Evolutionary conservation across 345 rosid genomes (phyloP).

Genomic region (Aurinia saxatilis): DNA sequence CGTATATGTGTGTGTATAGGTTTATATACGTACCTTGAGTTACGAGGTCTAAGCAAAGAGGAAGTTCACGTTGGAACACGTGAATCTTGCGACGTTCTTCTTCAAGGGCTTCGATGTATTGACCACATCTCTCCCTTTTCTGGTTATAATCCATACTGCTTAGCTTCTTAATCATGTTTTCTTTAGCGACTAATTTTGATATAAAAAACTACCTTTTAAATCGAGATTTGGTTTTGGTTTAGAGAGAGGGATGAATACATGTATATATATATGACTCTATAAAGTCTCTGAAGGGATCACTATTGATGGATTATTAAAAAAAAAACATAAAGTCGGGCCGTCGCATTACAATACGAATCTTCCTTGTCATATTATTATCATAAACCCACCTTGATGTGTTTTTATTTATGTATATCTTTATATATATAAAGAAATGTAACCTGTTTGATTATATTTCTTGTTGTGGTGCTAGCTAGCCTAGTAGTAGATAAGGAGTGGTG

Average conservation of each 20-base stretch:
- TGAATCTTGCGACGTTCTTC: conserved; percentile 88
- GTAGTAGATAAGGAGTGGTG: conserved; percentile 27
- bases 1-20: too few species aligned
- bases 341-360: conserved; percentile 74
- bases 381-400: neutral
- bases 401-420: neutral
- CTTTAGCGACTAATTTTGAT: neutral
- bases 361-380: conserved; percentile 12
- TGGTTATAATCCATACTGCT: conserved; percentile 39
- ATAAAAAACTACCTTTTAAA: neutral
- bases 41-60: conserved; percentile 87
- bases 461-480: neutral
- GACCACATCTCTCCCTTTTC: conserved; percentile 48
- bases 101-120: conserved; percentile 65
- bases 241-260: neutral
- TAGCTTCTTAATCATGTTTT: conserved; percentile 16
- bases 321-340: conserved; percentile 55
- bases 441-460: conserved; percentile 18
- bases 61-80: conserved; percentile 92
- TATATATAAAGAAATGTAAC: conserved; percentile 3
- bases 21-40: conserved; percentile 48
- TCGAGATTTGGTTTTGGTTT: conserved; percentile 3
- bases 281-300: conserved; percentile 13
- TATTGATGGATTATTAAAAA: neutral
- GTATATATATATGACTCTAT: conserved; percentile 2